phyloP scores from a whole-genome alignment of 192 early-diverging fungal genomes.

The Thamnidium elegans region DNA sequence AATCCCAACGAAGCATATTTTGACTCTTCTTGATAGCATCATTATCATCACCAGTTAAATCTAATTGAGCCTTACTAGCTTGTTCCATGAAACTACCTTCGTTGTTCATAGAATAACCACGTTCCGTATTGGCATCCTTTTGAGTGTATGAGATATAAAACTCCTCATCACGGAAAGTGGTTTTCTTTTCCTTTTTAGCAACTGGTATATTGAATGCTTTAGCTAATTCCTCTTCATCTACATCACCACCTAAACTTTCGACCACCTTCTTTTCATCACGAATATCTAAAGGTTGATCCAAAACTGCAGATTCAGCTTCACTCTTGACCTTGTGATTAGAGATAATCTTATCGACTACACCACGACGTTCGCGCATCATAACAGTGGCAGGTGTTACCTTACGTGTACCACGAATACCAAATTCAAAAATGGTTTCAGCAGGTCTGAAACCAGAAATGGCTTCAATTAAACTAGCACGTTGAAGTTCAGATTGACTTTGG shows the following conservation, averaged over 20 bases:
- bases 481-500: constrained; percentile 44
- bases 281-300: constrained; percentile 3
- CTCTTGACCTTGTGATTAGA: constrained; percentile 23
- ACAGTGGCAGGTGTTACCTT: constrained; percentile 62
- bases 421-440: constrained; percentile 92
- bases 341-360: constrained; percentile 45
- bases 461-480: constrained; percentile 67
- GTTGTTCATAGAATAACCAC: constrained; percentile 72
- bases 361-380: constrained; percentile 65
- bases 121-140: constrained; percentile 84
- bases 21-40: constrained; percentile 52
- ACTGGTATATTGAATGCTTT: constrained; percentile 36
- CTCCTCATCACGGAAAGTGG: constrained; percentile 70
- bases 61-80: constrained; percentile 71
- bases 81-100: constrained; percentile 79
- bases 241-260: constrained; percentile 26
- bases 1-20: constrained; percentile 86
- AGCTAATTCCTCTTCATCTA: constrained; percentile 33
- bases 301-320: constrained; percentile 4
- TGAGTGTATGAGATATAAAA: constrained; percentile 88
- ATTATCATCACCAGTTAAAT: constrained; percentile 82
- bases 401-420: constrained; percentile 81
- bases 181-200: constrained; percentile 28
- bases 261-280: constrained; percentile 9
- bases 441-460: constrained; percentile 82